phyloP scores from a whole-genome alignment of 1,284 basidiomycete genomes.

The Ganoderma resinaceum region DNA sequence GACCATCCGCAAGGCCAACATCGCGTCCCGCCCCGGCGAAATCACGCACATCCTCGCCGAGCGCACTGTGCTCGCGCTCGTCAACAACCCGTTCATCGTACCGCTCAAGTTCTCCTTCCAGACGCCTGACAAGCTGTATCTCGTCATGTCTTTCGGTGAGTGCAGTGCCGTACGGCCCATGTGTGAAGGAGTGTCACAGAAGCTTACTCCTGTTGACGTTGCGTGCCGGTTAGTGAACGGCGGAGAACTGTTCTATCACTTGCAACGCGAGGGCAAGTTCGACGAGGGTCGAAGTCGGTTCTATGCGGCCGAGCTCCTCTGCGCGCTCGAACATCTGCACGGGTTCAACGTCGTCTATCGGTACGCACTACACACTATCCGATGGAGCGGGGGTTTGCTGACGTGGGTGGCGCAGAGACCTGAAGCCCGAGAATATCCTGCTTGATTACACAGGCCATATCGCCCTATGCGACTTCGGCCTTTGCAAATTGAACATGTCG shows the following conservation, averaged over 20 bases:
- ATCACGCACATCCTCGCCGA: constrained; percentile 99
- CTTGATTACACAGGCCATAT: constrained; percentile 98
- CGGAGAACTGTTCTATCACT: constrained; percentile 97
- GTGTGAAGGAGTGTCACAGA: background rate
- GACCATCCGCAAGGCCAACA: constrained; percentile 98
- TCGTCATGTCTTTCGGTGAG: constrained; percentile 94
- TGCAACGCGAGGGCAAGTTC: constrained; percentile 97
- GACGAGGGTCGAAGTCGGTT: constrained; percentile 94
- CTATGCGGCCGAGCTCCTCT: constrained; percentile 95
- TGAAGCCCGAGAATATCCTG: constrained; percentile 98
- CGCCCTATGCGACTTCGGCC: constrained; percentile 97
- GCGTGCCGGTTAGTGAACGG: constrained; percentile 77
- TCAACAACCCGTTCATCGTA: constrained; percentile 99
- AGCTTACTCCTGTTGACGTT: background rate
- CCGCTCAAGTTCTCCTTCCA: constrained; percentile 99
- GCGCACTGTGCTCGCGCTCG: constrained; percentile 94
- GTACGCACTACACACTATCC: constrained; percentile 46
- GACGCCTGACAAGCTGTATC: constrained; percentile 96
- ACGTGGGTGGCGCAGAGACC: constrained; percentile 63
- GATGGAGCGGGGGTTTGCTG: constrained; percentile 7
- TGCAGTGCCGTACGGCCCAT: constrained; percentile 17
- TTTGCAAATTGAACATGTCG: constrained; percentile 99
- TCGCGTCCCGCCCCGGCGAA: constrained; percentile 94
- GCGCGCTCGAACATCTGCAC: constrained; percentile 96
- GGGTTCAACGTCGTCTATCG: constrained; percentile 99